A percentile compares a stretch with the other conserved stretches of the same genome.
phyloP scores from a whole-genome alignment of 129 eudicot species.

The Tagetes erecta region DNA sequence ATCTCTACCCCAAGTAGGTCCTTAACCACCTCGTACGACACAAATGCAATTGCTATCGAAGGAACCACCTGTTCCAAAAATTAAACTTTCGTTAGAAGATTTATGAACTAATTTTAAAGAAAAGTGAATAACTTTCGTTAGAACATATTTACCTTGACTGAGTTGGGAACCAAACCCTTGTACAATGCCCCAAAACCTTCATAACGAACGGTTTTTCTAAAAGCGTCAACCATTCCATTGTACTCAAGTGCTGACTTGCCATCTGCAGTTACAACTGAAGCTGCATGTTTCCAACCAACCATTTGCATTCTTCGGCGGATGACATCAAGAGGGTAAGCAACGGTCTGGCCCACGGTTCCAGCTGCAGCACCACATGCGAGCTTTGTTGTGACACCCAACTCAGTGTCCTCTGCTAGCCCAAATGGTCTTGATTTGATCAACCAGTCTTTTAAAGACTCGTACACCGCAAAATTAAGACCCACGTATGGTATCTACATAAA shows the following conservation, averaged over 20 bases:
- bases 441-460: conserved; percentile 95
- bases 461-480: conserved; percentile 57
- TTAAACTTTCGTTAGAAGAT: conserved; percentile 12
- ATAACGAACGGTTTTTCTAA: conserved; percentile 84
- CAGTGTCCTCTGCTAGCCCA: conserved; percentile 72
- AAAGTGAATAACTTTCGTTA: too few relatives aligned
- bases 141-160: conserved; percentile 73
- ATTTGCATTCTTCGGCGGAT: conserved; percentile 96
- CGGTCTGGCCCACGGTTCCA: conserved; percentile 92
- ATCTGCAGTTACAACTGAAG: conserved; percentile 80
- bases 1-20: conserved; percentile 76
- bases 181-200: conserved; percentile 89
- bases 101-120: background rate
- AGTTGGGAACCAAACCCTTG: conserved; percentile 97
- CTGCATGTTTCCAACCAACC: conserved; percentile 97
- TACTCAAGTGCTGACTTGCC: conserved; percentile 76
- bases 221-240: conserved; percentile 90
- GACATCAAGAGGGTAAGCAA: conserved; percentile 43
- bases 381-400: conserved; percentile 75
- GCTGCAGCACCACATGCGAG: conserved; percentile 99
- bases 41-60: conserved; percentile 74
- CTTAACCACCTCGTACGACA: conserved; percentile 70
- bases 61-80: conserved; percentile 64
- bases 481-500: conserved; percentile 58
- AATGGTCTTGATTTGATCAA: conserved; percentile 67